A percentile compares a stretch with the other conserved stretches of the same genome.
These are phyloP conservation scores for Thalassiosira hispida DNA, from an alignment of 352 stramenopile species.

Conservation along the genomic window DNA sequence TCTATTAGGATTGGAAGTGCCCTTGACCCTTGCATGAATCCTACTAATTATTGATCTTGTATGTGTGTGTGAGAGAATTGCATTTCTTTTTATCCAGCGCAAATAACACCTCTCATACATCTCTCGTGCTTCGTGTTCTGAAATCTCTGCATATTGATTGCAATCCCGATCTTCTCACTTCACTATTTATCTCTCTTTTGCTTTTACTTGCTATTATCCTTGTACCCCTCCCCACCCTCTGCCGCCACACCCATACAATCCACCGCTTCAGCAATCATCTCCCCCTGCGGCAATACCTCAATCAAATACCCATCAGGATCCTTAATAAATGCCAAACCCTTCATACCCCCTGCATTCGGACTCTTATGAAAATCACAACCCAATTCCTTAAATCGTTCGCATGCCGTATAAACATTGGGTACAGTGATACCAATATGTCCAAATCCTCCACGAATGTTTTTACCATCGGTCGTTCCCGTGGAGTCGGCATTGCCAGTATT, in stretches of 20 bases:
- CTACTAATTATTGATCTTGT: too few species aligned
- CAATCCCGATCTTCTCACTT: background rate
- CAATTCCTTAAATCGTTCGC: conserved; percentile 79
- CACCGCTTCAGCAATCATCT: conserved; percentile 58
- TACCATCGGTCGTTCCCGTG: conserved; percentile 44
- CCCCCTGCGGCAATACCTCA: conserved; percentile 75
- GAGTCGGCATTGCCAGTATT: conserved; percentile 84
- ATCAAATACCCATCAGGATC: conserved; percentile 87
- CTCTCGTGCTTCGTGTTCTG: too few species aligned
- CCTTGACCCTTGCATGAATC: too few species aligned
- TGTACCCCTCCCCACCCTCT: conserved; percentile 69
- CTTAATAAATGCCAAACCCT: conserved; percentile 83
- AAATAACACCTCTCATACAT: too few species aligned
- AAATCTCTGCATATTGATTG: background rate
- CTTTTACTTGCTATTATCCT: conserved; percentile 69
- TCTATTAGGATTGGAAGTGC: too few species aligned
- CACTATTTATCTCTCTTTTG: conserved; percentile 19
- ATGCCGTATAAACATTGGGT: conserved; percentile 85
- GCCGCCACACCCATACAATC: conserved; percentile 62
- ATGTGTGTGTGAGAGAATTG: too few species aligned
- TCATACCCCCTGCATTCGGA: conserved; percentile 82
- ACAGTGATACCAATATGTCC: conserved; percentile 85
- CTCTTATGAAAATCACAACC: conserved; percentile 86
- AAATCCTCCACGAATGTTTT: conserved; percentile 80
- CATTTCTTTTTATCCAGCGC: too few species aligned